Evolutionary conservation across 2,329 filamentous ascomycete genomes (phyloP).

Genomic region (Aureobasidium leucospermi): DNA sequence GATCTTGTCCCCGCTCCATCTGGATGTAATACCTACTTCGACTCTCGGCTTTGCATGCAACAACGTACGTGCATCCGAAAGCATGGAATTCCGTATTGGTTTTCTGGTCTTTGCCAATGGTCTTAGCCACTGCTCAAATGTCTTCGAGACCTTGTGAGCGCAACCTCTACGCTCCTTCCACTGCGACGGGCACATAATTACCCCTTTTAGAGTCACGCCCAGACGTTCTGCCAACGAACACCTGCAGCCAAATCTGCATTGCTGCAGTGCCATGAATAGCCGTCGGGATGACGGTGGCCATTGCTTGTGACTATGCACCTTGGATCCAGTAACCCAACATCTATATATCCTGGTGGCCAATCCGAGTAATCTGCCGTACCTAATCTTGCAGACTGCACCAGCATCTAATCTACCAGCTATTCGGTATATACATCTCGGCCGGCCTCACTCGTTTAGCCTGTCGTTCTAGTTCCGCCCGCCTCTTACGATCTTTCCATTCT

Average conservation of each 20-base stretch:
- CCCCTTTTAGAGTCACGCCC: background rate
- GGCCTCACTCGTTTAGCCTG: background rate
- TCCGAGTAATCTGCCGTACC: background rate
- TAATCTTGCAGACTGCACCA: background rate
- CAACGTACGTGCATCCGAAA: conserved; percentile 11
- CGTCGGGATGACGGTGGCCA: background rate
- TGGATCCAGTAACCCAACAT: background rate
- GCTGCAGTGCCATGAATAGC: conserved; percentile 13
- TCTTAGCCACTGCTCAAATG: conserved; percentile 7
- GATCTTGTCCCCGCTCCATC: background rate
- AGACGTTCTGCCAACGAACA: background rate
- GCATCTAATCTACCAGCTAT: background rate
- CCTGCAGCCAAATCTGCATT: conserved; percentile 13
- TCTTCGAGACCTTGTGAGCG: background rate
- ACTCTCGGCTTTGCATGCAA: conserved; percentile 6
- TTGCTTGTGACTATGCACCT: background rate
- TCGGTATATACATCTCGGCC: background rate
- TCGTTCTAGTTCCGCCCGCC: background rate
- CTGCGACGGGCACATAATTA: background rate
- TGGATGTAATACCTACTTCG: background rate
- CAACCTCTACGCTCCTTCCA: background rate
- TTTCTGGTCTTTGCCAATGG: conserved; percentile 8
- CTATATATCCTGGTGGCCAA: background rate
- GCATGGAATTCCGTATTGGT: conserved; percentile 7
- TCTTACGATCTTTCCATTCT: background rate